phyloP scores from a whole-genome alignment of 2,329 filamentous ascomycete genomes.

The Trichoderma sp. region DNA sequence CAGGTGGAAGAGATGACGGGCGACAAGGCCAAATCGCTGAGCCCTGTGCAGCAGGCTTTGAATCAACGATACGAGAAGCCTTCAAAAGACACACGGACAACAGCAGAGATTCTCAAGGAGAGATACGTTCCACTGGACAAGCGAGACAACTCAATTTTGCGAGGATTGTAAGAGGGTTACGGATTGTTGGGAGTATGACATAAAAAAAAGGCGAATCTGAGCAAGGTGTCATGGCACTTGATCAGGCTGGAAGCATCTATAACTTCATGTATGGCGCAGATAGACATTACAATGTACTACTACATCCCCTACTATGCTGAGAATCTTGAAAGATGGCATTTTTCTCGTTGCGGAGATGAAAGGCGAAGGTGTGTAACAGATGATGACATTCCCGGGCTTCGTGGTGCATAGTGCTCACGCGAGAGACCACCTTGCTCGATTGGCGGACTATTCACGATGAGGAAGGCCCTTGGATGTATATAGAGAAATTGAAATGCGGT shows the following conservation, averaged over 20 bases:
- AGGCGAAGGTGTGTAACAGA: neutral
- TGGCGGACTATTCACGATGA: neutral
- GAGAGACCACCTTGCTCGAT: neutral
- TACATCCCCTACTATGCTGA: neutral
- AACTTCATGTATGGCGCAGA: conserved; percentile 4
- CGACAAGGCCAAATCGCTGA: conserved; percentile 28
- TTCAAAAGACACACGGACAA: conserved; percentile 44
- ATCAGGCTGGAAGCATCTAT: conserved; percentile 5
- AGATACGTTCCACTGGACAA: conserved; percentile 52
- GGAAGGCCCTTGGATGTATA: neutral
- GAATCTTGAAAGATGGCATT: neutral
- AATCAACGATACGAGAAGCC: conserved; percentile 51
- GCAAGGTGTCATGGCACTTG: neutral
- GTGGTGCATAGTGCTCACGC: neutral
- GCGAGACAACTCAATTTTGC: conserved; percentile 45
- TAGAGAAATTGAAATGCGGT: neutral
- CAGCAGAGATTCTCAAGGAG: conserved; percentile 54
- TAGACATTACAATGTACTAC: conserved; percentile 18
- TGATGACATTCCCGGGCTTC: neutral
- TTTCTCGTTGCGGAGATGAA: neutral
- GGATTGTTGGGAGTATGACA: neutral
- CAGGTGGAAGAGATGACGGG: conserved; percentile 34
- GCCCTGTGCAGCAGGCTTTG: conserved; percentile 49
- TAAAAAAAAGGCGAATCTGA: neutral
- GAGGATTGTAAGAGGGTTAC: conserved; percentile 36